Evolutionary conservation across 805 yeast genomes (phyloP).

Genomic region (Candida silvatica): DNA sequence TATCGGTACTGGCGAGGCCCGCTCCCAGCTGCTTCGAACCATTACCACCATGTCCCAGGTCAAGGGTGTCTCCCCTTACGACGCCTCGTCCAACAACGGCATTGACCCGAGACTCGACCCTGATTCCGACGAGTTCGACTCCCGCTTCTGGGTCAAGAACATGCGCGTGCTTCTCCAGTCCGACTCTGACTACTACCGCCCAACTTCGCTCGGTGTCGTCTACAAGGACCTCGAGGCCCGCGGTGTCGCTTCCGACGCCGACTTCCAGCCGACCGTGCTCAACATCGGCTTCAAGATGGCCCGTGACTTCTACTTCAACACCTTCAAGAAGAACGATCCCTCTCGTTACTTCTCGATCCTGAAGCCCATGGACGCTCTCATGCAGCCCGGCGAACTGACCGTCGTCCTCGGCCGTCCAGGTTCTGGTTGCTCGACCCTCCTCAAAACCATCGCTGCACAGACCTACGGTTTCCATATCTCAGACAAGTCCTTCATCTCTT

Average conservation of each 20-base stretch:
- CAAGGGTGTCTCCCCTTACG: slow-evolving; percentile 37
- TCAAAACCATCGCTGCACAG: slow-evolving; percentile 50
- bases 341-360: slow-evolving; percentile 39
- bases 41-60: slow-evolving; percentile 44
- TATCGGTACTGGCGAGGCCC: slow-evolving; percentile 5
- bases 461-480: slow-evolving; percentile 52
- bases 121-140: slow-evolving; percentile 44
- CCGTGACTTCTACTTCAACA: slow-evolving; percentile 19
- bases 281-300: slow-evolving; percentile 31
- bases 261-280: slow-evolving; percentile 52
- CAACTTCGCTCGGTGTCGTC: slow-evolving; percentile 49
- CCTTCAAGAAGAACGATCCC: slow-evolving; percentile 20
- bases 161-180: slow-evolving; percentile 41
- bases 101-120: slow-evolving; percentile 48
- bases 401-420: slow-evolving; percentile 79
- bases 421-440: slow-evolving; percentile 66
- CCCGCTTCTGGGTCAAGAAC: slow-evolving; percentile 63
- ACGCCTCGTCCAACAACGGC: slow-evolving; percentile 4
- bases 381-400: slow-evolving; percentile 55
- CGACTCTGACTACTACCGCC: slow-evolving; percentile 58
- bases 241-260: slow-evolving; percentile 62
- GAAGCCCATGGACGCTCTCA: slow-evolving; percentile 58
- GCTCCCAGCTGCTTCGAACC: slow-evolving; percentile 20
- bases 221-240: slow-evolving; percentile 50
- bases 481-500: slow-evolving; percentile 35